A percentile compares a stretch with the other conserved stretches of the same genome.
Conservation (phyloP, 495 filamentous ascomycete genomes). For the Aspergillus bertholletiae region DNA sequence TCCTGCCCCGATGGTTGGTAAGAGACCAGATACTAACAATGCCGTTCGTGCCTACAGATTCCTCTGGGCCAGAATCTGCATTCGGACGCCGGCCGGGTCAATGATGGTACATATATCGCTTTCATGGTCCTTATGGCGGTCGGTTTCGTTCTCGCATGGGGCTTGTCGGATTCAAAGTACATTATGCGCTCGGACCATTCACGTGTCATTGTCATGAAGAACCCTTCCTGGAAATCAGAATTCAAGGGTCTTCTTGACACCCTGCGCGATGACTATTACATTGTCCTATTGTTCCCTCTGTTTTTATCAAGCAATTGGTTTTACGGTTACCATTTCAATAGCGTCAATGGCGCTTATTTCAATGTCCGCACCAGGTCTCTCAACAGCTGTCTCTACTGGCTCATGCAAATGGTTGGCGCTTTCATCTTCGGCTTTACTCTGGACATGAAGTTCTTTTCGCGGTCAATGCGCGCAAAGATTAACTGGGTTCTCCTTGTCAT, state of each 20-base stretch:
- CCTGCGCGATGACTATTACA: conserved; percentile 67
- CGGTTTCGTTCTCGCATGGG: conserved; percentile 69
- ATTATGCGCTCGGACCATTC: conserved; percentile 80
- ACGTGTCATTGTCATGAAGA: conserved; percentile 81
- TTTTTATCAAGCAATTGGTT: conserved; percentile 59
- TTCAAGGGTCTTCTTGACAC: conserved; percentile 75
- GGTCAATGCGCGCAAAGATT: conserved; percentile 70
- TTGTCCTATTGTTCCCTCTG: conserved; percentile 83
- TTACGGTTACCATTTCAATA: conserved; percentile 50
- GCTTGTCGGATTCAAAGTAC: conserved; percentile 71
- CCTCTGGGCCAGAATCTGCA: conserved; percentile 80
- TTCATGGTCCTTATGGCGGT: conserved; percentile 83
- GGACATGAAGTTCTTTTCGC: conserved; percentile 60
- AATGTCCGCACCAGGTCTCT: conserved; percentile 77
- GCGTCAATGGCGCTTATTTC: conserved; percentile 64
- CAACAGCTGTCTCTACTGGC: conserved; percentile 84
- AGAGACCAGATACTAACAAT: neutral
- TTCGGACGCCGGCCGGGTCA: conserved; percentile 56
- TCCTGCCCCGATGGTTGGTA: neutral
- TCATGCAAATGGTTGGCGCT: conserved; percentile 83
- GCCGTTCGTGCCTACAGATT: conserved; percentile 40
- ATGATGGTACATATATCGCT: conserved; percentile 83
- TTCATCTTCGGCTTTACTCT: conserved; percentile 72
- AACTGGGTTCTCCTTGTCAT: conserved; percentile 63
- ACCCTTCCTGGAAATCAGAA: conserved; percentile 78